Evolutionary conservation across 345 rosid species (phyloP).

Genomic region (Gossypium mustelinum): DNA sequence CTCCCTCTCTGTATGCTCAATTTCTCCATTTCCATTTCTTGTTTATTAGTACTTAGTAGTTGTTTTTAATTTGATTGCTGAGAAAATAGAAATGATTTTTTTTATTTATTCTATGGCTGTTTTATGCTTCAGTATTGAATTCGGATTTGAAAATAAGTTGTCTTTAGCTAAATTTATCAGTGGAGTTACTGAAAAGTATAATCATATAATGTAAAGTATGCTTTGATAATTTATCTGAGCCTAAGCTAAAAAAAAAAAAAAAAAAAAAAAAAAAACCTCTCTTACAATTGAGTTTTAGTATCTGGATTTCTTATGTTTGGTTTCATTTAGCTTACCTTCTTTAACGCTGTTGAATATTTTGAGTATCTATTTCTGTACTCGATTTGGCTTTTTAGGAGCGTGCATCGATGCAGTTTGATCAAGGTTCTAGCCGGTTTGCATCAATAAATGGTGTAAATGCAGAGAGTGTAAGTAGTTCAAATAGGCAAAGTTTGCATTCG

Average conservation of each 20-base stretch:
- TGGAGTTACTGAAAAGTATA: not conserved
- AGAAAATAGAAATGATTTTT: not conserved
- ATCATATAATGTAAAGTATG: not conserved
- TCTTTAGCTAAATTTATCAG: not conserved
- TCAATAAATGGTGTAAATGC: slow-evolving; percentile 30
- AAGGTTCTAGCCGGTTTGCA: slow-evolving; percentile 10
- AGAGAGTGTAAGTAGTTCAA: slow-evolving; percentile 13
- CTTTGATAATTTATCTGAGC: not conserved
- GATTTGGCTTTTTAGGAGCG: slow-evolving; percentile 42
- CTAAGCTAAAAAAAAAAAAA: not conserved
- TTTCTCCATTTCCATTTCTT: not conserved
- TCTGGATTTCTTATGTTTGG: not conserved
- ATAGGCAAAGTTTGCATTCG: slow-evolving; percentile 26
- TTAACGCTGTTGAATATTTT: not conserved
- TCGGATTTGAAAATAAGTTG: not conserved
- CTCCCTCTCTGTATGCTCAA: slow-evolving; percentile 40
- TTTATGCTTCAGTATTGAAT: not conserved
- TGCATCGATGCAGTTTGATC: slow-evolving; percentile 24
- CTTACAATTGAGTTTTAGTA: not conserved
- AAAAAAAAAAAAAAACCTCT: too few relatives aligned
- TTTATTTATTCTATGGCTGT: not conserved
- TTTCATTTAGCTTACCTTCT: not conserved
- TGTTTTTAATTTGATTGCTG: not conserved
- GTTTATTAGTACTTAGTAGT: not conserved
- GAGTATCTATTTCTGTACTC: not conserved